Percentiles rank a stretch among this genome's conserved stretches.
These are phyloP conservation scores for Aphanomyces cochlioides DNA, from an alignment of 352 stramenopile species.

Conservation along the genomic window DNA sequence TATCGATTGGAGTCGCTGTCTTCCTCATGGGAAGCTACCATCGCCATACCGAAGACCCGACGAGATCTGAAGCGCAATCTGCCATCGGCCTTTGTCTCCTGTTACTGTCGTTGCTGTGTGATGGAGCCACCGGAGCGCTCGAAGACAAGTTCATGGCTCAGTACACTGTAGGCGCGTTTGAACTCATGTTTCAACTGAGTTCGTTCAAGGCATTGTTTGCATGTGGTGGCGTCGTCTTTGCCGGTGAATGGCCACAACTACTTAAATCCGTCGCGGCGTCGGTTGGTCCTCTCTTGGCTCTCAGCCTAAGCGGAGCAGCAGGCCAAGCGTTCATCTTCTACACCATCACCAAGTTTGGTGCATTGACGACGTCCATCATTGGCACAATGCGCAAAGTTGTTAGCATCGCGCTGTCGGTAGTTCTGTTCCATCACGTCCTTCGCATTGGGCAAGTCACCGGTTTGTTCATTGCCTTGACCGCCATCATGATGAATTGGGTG, in stretches of 20 bases:
- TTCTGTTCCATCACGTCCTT: constrained; percentile 76
- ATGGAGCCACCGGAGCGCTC: constrained; percentile 70
- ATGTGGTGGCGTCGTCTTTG: neutral
- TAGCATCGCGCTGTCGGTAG: constrained; percentile 79
- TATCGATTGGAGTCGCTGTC: constrained; percentile 67
- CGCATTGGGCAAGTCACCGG: constrained; percentile 61
- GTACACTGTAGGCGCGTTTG: constrained; percentile 78
- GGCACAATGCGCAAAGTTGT: constrained; percentile 83
- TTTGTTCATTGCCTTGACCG: constrained; percentile 58
- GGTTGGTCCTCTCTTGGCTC: constrained; percentile 53
- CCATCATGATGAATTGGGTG: constrained; percentile 76
- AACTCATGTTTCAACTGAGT: constrained; percentile 86
- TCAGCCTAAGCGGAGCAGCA: constrained; percentile 71
- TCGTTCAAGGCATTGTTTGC: constrained; percentile 69
- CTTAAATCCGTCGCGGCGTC: constrained; percentile 60
- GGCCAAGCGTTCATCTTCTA: constrained; percentile 86
- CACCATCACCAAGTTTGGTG: constrained; percentile 83
- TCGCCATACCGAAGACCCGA: constrained; percentile 55
- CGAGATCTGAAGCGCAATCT: constrained; percentile 46
- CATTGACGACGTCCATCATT: constrained; percentile 80
- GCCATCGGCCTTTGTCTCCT: constrained; percentile 62
- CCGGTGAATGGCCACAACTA: constrained; percentile 41
- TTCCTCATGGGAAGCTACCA: constrained; percentile 71
- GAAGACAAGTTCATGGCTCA: constrained; percentile 81
- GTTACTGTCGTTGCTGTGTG: constrained; percentile 68